Percentiles rank a stretch among this genome's conserved stretches.
phyloP scores from a whole-genome alignment of 2,329 filamentous ascomycete genomes.

The Epichloe gansuensis region DNA sequence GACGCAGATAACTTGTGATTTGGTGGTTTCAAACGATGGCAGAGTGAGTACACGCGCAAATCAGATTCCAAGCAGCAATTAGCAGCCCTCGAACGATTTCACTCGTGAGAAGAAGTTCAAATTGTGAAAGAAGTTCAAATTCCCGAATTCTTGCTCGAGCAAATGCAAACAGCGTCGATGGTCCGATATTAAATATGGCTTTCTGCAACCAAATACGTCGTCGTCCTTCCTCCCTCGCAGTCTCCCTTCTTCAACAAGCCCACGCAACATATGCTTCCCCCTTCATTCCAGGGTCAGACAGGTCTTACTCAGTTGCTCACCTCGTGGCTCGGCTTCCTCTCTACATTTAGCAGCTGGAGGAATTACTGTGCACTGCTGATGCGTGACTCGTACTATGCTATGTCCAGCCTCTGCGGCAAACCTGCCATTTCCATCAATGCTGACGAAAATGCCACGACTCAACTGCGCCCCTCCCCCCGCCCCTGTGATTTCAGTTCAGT shows the following conservation, averaged over 20 bases:
- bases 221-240: neutral
- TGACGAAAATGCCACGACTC: neutral
- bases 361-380: neutral
- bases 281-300: constrained; percentile 4
- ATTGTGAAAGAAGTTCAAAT: neutral
- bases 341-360: neutral
- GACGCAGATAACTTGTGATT: neutral
- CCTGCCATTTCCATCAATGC: neutral
- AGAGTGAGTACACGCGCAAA: no score
- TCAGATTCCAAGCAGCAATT: no score
- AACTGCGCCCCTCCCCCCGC: no score
- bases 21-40: no score
- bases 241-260: constrained; percentile 2
- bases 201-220: neutral
- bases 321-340: neutral
- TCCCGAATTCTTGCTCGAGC: neutral
- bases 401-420: neutral
- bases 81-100: neutral
- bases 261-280: neutral
- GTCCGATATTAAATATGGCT: neutral
- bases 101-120: neutral
- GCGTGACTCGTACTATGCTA: neutral
- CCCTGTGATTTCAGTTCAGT: neutral
- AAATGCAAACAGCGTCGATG: neutral
- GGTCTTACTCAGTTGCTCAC: neutral